Conservation (phyloP, 1,139 yeast species). For the Geotrichum histeridarum region DNA sequence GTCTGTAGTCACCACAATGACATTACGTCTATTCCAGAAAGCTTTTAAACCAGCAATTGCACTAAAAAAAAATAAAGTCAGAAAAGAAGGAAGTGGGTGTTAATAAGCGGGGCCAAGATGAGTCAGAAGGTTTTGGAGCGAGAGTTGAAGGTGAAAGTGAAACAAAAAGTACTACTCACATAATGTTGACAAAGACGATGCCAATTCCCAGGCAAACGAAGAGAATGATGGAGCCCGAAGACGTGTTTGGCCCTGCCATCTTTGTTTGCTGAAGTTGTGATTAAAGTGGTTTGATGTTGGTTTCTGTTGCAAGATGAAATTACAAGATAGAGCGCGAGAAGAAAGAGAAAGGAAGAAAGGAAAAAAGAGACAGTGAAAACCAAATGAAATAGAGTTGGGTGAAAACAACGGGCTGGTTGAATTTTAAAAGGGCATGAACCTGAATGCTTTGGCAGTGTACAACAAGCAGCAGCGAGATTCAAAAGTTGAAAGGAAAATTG, state of each 20-base stretch:
- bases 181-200: conserved; percentile 32
- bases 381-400: neutral
- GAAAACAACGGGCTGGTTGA: neutral
- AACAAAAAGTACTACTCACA: neutral
- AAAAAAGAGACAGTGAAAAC: neutral
- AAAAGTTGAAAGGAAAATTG: too few species aligned
- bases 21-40: conserved; percentile 31
- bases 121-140: too few species aligned
- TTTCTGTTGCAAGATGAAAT: neutral
- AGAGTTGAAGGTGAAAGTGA: neutral
- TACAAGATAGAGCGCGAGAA: neutral
- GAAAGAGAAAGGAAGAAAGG: neutral
- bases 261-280: neutral
- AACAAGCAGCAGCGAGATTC: too few species aligned
- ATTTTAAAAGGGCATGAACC: too few species aligned
- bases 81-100: too few species aligned
- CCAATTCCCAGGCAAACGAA: conserved; percentile 37
- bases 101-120: too few species aligned
- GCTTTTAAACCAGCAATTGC: conserved; percentile 36
- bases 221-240: conserved; percentile 28
- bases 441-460: neutral
- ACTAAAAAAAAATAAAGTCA: conserved; percentile 21
- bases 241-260: neutral
- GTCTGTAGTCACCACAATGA: conserved; percentile 3
- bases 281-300: neutral